phyloP scores from a whole-genome alignment of 202 grass and related monocot genomes.

The Zoysia matrella region DNA sequence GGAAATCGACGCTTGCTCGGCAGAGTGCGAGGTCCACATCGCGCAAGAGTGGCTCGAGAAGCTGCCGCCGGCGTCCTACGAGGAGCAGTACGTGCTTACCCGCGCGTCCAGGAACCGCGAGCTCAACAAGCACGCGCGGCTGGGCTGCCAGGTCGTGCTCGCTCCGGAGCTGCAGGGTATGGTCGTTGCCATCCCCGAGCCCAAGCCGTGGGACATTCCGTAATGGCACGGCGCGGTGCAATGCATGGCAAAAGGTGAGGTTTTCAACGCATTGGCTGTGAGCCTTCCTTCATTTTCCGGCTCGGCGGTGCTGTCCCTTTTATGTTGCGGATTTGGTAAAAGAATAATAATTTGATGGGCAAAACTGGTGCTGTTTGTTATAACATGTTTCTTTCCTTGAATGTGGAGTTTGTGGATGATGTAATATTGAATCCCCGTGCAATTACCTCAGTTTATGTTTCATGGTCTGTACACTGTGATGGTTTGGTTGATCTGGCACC shows the following conservation, averaged over 20 bases:
- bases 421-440: constrained; percentile 58
- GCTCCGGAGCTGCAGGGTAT: constrained; percentile 82
- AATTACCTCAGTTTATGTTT: constrained; percentile 34
- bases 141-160: constrained; percentile 89
- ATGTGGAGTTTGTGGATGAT: constrained; percentile 44
- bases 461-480: constrained; percentile 29
- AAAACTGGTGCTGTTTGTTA: constrained; percentile 46
- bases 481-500: neutral
- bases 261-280: constrained; percentile 13
- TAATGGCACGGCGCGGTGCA: constrained; percentile 34
- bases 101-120: constrained; percentile 72
- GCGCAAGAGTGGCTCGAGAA: constrained; percentile 99
- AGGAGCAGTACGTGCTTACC: constrained; percentile 84
- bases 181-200: constrained; percentile 86
- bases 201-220: constrained; percentile 96
- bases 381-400: constrained; percentile 32
- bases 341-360: constrained; percentile 55
- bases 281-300: constrained; percentile 24
- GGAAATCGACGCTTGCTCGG: constrained; percentile 94
- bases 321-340: constrained; percentile 47
- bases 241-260: constrained; percentile 22
- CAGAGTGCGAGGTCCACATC: constrained; percentile 97
- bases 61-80: constrained; percentile 75
- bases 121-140: constrained; percentile 90
- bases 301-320: neutral